Conservation (phyloP, 73 alveolate genomes). For the Paramecium sexaurelia region DNA sequence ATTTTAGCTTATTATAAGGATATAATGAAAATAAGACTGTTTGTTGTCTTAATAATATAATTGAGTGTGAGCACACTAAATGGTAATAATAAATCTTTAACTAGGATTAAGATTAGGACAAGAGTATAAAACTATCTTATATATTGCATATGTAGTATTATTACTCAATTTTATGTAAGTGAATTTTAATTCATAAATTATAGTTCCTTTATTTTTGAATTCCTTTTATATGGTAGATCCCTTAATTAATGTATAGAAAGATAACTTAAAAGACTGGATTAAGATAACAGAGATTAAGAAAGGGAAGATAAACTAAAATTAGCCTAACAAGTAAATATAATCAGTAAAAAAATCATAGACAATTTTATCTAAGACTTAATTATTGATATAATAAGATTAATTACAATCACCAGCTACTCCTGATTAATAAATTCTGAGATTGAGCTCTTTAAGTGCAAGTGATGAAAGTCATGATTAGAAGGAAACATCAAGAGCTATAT, state of each 20-base stretch:
- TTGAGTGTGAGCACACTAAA: slow-evolving; percentile 26
- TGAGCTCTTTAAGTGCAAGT: background rate
- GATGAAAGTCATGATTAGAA: slow-evolving; percentile 5
- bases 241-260: background rate
- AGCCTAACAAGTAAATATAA: background rate
- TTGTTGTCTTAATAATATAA: background rate
- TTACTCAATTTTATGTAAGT: slow-evolving; percentile 6
- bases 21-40: slow-evolving; percentile 27
- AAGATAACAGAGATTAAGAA: background rate
- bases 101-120: slow-evolving; percentile 37
- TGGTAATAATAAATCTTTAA: background rate
- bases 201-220: slow-evolving; percentile 37
- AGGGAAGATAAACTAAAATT: background rate
- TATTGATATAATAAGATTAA: background rate
- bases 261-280: background rate
- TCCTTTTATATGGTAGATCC: slow-evolving; percentile 31
- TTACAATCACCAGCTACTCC: slow-evolving; percentile 8
- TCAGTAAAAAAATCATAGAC: background rate
- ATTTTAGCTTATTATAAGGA: slow-evolving; percentile 5
- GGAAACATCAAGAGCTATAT: background rate
- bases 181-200: background rate
- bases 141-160: background rate
- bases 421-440: background rate
- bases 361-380: background rate
- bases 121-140: background rate